A percentile compares a stretch with the other conserved stretches of the same genome.
Conservation (phyloP, 2,329 filamentous ascomycete genomes). For the Escovopsis sp. region DNA sequence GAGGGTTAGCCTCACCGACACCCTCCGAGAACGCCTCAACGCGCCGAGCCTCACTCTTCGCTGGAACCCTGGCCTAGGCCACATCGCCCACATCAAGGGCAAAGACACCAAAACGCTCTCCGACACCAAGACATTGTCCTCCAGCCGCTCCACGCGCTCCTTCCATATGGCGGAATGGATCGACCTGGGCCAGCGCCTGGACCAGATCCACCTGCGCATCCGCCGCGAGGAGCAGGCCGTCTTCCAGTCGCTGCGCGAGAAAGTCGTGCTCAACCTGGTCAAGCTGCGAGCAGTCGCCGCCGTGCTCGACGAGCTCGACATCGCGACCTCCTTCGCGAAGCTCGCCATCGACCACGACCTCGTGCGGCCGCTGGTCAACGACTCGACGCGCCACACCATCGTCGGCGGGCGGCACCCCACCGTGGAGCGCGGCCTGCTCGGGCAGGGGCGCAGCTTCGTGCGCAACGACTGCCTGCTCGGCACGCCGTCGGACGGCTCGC, state of each 20-base stretch:
- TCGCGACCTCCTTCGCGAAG: constrained; percentile 70
- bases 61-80: constrained; percentile 76
- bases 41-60: constrained; percentile 59
- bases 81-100: constrained; percentile 82
- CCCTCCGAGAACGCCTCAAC: constrained; percentile 45
- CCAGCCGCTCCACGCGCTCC: constrained; percentile 70
- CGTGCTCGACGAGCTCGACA: constrained; percentile 88
- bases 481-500: constrained; percentile 44
- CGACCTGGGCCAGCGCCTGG: constrained; percentile 60
- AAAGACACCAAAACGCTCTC: constrained; percentile 42
- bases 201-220: constrained; percentile 64
- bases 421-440: constrained; percentile 68
- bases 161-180: constrained; percentile 82
- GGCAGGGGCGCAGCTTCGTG: constrained; percentile 69
- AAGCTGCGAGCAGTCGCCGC: constrained; percentile 76
- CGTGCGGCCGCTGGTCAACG: constrained; percentile 57
- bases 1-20: constrained; percentile 44
- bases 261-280: constrained; percentile 69
- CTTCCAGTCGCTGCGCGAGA: constrained; percentile 57
- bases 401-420: constrained; percentile 82
- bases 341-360: constrained; percentile 63
- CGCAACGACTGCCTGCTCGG: constrained; percentile 76
- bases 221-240: constrained; percentile 72
- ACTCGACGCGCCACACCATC: constrained; percentile 54
- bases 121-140: constrained; percentile 40